Base-by-base conservation (phyloP, 2,329 filamentous ascomycete genomes). In the Colletotrichum tropicicola region DNA sequence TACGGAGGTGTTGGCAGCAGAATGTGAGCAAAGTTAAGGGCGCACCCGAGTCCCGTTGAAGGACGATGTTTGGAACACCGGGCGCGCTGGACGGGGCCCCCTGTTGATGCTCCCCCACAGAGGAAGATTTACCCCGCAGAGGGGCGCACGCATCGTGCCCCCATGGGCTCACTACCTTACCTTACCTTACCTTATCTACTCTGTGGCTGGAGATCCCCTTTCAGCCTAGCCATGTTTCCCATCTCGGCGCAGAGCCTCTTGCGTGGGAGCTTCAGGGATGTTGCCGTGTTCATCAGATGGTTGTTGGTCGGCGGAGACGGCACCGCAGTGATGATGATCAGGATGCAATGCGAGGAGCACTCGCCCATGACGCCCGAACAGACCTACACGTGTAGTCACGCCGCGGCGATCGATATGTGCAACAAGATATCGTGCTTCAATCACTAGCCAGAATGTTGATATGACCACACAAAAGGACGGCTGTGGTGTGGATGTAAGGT, bases 51-150 rank as follows among this genome's bases (percentile, higher is more conserved):
- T 44, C 41, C 54, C 51, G 28, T 3, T 41, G 21, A 54, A 41
- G 43, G 37, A 19, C n/a, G n/a, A 15, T 35, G 37, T 54, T 43
- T 54, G 37, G 51, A 10, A 44, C 25, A 30, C 15, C 27, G 19
- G 27, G 47, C 17, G 28, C 27, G 43, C 25, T 17, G 17, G 28
- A 53, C 28, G 28, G 59, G 30, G 23, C 15, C 60, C 60, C 60
- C 60, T 64, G 60, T 54, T 47, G 48, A 57, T 28, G 39, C 44
- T 44, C 51, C 51, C 51, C 62, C 58, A 63, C 59, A 65, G 23
- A 47, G 49, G 43, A 44, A 57, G 41, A 56, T 55, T 52, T 65
- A 61, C 62, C 62, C 62, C 62, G 62, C 62, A 65, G 37, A 65
- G 62, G 58, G 58, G 62, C 58, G 41, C 58, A 43, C 58, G 41